Percentiles rank a stretch among this genome's conserved stretches.
Evolutionary conservation across 208 protist genomes (phyloP).

Genomic region (Trypanosoma lewisi): DNA sequence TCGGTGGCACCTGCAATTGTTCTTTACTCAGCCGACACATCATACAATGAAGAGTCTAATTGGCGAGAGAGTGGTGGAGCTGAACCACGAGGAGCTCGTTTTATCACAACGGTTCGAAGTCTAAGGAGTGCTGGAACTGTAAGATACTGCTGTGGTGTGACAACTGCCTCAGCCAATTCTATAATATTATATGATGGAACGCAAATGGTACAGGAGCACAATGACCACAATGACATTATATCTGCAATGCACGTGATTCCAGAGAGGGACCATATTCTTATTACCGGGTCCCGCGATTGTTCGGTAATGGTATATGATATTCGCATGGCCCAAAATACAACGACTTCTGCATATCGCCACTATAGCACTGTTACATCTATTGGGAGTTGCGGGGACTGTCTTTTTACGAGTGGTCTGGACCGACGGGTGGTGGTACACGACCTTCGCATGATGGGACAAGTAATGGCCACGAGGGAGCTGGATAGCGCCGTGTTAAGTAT

Average conservation of each 20-base stretch:
- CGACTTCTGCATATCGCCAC: conserved; percentile 53
- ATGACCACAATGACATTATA: conserved; percentile 83
- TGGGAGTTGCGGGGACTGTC: conserved; percentile 65
- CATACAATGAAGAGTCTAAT: conserved; percentile 45
- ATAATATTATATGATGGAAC: conserved; percentile 70
- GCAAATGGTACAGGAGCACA: conserved; percentile 63
- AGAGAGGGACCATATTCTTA: conserved; percentile 59
- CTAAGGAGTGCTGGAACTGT: conserved; percentile 35
- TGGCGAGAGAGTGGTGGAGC: conserved; percentile 76
- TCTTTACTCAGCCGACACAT: conserved; percentile 61
- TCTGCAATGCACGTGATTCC: conserved; percentile 71
- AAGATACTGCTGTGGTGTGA: conserved; percentile 65
- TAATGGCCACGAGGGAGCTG: conserved; percentile 50
- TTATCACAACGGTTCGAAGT: conserved; percentile 75
- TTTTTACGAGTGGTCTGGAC: conserved; percentile 85
- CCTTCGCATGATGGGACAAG: conserved; percentile 72
- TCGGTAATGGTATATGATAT: conserved; percentile 80
- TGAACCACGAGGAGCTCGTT: conserved; percentile 63
- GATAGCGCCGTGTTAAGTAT: conserved; percentile 79
- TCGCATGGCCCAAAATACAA: conserved; percentile 38
- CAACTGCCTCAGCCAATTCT: conserved; percentile 34
- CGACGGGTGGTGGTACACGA: conserved; percentile 72
- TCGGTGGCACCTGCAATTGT: conserved; percentile 71
- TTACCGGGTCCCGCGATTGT: conserved; percentile 84
- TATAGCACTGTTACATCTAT: conserved; percentile 78